These are phyloP conservation scores for Vanrija pseudolonga DNA, from an alignment of 1,284 basidiomycete genomes.

Conservation along the genomic window DNA sequence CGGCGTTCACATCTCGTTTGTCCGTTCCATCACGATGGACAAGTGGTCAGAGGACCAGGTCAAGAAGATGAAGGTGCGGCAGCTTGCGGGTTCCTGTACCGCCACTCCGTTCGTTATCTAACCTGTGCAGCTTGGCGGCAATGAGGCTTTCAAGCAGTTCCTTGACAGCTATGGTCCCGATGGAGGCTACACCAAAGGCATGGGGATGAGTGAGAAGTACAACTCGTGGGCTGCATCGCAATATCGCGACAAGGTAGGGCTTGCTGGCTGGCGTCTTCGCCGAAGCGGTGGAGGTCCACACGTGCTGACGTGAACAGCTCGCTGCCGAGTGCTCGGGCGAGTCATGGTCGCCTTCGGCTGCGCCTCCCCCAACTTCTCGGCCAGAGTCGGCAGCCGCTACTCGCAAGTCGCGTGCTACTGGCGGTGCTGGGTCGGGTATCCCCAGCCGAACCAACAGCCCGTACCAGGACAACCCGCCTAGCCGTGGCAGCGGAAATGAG, in stretches of 20 bases:
- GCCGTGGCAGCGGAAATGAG: slow-evolving; percentile 38
- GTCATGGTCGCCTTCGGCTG: slow-evolving; percentile 44
- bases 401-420: slow-evolving; percentile 39
- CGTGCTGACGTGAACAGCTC: slow-evolving; percentile 23
- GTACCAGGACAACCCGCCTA: background rate
- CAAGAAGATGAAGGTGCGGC: slow-evolving; percentile 75
- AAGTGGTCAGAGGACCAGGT: slow-evolving; percentile 90
- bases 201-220: slow-evolving; percentile 74
- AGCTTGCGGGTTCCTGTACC: slow-evolving; percentile 2
- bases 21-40: slow-evolving; percentile 91
- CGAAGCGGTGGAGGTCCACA: background rate
- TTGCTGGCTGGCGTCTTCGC: background rate
- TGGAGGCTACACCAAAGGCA: slow-evolving; percentile 68
- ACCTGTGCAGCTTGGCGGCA: slow-evolving; percentile 68
- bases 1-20: slow-evolving; percentile 62
- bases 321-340: slow-evolving; percentile 42
- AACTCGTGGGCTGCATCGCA: slow-evolving; percentile 87
- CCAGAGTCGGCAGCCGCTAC: slow-evolving; percentile 44
- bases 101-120: background rate
- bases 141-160: slow-evolving; percentile 72
- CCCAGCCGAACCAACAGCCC: slow-evolving; percentile 15
- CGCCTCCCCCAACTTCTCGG: slow-evolving; percentile 32
- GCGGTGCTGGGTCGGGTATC: slow-evolving; percentile 1
- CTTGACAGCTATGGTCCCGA: slow-evolving; percentile 68
- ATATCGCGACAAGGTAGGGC: slow-evolving; percentile 80